Conservation (phyloP, 2,329 filamentous ascomycete genomes). For the Teratosphaeria zuluensis region DNA sequence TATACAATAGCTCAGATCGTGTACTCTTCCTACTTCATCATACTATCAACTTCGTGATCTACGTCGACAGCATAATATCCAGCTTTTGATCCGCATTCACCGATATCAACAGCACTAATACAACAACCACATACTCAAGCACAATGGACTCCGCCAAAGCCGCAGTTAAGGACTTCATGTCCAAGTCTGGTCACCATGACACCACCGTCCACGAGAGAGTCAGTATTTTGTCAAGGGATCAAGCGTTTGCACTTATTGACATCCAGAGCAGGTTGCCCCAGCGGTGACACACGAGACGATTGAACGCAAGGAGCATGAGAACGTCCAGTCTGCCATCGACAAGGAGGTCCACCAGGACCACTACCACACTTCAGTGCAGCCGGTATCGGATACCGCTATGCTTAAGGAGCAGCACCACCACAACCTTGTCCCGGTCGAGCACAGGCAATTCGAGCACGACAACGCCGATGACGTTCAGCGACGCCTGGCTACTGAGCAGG, state of each 20-base stretch:
- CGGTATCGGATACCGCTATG: conserved; percentile 46
- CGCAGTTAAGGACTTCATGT: conserved; percentile 51
- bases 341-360: conserved; percentile 64
- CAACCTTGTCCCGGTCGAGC: conserved; percentile 49
- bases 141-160: conserved; percentile 22
- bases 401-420: conserved; percentile 55
- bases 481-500: conserved; percentile 44
- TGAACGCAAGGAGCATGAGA: conserved; percentile 51
- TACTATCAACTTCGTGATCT: neutral
- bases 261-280: conserved; percentile 39
- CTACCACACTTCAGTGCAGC: conserved; percentile 61
- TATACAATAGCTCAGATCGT: neutral
- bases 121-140: neutral
- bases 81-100: neutral
- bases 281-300: conserved; percentile 53
- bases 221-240: neutral
- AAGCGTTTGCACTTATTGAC: neutral
- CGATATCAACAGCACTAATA: neutral
- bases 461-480: conserved; percentile 40
- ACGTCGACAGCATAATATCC: neutral
- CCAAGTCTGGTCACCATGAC: conserved; percentile 53
- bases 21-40: neutral
- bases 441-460: conserved; percentile 53
- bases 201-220: conserved; percentile 57
- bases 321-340: conserved; percentile 49